Conservation (phyloP, 768 basidiomycete species). For the Amanita polypyramis region DNA sequence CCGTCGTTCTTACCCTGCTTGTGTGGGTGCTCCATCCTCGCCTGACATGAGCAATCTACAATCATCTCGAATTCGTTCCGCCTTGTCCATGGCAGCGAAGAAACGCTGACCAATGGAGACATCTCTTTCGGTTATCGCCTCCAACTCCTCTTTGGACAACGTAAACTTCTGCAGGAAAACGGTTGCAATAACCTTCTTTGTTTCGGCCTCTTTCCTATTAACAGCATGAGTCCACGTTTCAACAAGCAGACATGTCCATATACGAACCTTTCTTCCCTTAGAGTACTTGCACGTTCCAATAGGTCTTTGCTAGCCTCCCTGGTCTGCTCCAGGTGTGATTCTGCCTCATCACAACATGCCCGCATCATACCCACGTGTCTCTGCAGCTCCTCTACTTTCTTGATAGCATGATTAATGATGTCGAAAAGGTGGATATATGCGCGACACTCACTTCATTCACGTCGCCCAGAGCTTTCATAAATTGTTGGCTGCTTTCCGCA, state of each 20-base stretch:
- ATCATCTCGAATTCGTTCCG: constrained; percentile 72
- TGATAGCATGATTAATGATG: constrained; percentile 6
- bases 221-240: neutral
- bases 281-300: constrained; percentile 72
- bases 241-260: neutral
- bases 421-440: neutral
- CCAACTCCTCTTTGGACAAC: constrained; percentile 59
- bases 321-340: constrained; percentile 63
- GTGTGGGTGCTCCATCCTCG: constrained; percentile 60
- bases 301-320: constrained; percentile 69
- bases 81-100: constrained; percentile 82
- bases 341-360: constrained; percentile 71
- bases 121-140: constrained; percentile 69
- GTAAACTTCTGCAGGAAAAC: constrained; percentile 85
- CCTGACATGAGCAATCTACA: constrained; percentile 83
- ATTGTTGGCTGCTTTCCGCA: constrained; percentile 71
- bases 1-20: constrained; percentile 53
- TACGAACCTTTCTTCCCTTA: constrained; percentile 61
- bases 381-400: constrained; percentile 84
- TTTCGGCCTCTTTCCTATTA: constrained; percentile 55
- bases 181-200: constrained; percentile 61
- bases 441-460: constrained; percentile 73
- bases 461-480: constrained; percentile 76
- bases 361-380: constrained; percentile 75
- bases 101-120: constrained; percentile 64